Evolutionary conservation across 2,329 filamentous ascomycete species (phyloP), one percentile per base, ranked within the genome.

Genomic region (Trichoderma brevicompactum): DNA sequence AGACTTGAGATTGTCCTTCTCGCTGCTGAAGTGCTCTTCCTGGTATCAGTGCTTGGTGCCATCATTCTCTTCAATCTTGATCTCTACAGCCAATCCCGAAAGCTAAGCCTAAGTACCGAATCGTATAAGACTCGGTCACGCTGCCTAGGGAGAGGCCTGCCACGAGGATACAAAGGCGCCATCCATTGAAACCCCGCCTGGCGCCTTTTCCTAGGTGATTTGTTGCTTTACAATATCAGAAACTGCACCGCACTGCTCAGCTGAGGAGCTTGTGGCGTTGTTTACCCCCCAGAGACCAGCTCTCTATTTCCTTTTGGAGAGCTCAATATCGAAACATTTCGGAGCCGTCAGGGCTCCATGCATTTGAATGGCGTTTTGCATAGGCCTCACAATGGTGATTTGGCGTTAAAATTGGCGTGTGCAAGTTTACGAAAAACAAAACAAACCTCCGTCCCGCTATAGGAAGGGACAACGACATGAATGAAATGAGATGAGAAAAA

Each of bases 1-100:
- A 71, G 72, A 49, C 64, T 76, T 41, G 76, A 79, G 68, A 76
- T 79, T 50, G 58, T 74, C 43, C 67, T 78, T 32, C 68, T 79
- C 32, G 75, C 77, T 12, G 65, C 72, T 13, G 72, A 71, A 12
- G 72, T 76, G 50, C 67, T 79, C 41, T 48, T 75, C 15, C 71
- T 79, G 32, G 75, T 78, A 15, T 69, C 68, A 15, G 66, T 75
- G 7, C 69, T 79, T 15, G 71, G 71, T 23, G 65, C 75, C n/a
- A 60, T 78, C 28, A 70, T 79, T 44, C 72, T 74, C 49, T 66
- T 74, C 50, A 73, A 72, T 36, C 66, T 73, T 23, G 69, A 63
- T 28, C 48, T 63, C 28, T 63, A 63, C 40, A 54, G 60, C 40
- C 60, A 63, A 38, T 63, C 60, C 32, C 60, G 60, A 41, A 63